phyloP scores from a whole-genome alignment of 2,329 filamentous ascomycete species.

The Fusarium armeniacum region DNA sequence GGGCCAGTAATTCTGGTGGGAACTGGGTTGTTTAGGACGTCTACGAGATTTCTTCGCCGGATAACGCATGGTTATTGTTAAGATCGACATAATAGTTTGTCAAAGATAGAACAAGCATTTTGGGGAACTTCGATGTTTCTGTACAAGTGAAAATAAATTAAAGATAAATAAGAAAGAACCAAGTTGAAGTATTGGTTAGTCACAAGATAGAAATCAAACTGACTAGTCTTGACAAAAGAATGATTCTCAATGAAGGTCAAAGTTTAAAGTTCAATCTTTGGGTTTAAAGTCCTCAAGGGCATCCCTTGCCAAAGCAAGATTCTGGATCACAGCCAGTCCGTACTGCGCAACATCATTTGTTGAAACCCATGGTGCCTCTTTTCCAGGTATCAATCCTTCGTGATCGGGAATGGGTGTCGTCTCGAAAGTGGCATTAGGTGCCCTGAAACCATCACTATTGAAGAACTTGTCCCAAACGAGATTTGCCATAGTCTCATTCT shows the following conservation, averaged over 20 bases:
- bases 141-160: too few species aligned
- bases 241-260: fast-evolving
- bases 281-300: slow-evolving; percentile 30
- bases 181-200: too few species aligned
- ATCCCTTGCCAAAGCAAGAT: slow-evolving; percentile 59
- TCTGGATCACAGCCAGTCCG: slow-evolving; percentile 69
- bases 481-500: slow-evolving; percentile 62
- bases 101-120: too few species aligned
- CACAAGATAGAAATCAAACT: too few species aligned
- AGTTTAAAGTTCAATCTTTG: slow-evolving; percentile 1
- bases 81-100: too few species aligned
- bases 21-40: too few species aligned
- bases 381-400: slow-evolving; percentile 61
- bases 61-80: too few species aligned
- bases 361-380: slow-evolving; percentile 69
- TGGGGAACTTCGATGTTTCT: too few species aligned
- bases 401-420: slow-evolving; percentile 59
- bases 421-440: slow-evolving; percentile 54
- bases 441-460: slow-evolving; percentile 60
- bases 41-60: too few species aligned
- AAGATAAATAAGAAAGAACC: too few species aligned
- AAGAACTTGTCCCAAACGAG: slow-evolving; percentile 70
- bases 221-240: background rate
- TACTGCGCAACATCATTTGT: slow-evolving; percentile 71
- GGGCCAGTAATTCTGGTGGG: too few species aligned